Percentiles rank a stretch among this genome's conserved stretches.
Evolutionary conservation across 306 rosid species (phyloP).

Genomic region (Quercus cerris): DNA sequence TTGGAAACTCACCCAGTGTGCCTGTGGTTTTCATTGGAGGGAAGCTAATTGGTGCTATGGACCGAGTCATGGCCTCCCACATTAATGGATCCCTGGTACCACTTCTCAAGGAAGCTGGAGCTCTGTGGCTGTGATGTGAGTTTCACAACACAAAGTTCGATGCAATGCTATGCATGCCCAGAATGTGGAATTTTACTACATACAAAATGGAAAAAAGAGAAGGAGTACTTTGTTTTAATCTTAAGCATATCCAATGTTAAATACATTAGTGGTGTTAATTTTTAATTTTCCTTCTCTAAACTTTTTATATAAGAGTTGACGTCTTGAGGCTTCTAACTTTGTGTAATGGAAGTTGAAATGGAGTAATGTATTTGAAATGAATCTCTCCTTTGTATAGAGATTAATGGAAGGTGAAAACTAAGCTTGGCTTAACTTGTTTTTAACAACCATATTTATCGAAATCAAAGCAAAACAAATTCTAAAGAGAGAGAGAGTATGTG

Average conservation of each 20-base stretch:
- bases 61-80: slow-evolving; percentile 87
- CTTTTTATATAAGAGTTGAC: neutral
- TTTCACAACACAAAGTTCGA: neutral
- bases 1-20: slow-evolving; percentile 50
- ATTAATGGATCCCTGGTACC: slow-evolving; percentile 88
- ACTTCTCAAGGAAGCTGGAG: slow-evolving; percentile 96
- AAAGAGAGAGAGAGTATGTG: neutral
- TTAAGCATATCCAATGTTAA: neutral
- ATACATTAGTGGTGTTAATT: neutral
- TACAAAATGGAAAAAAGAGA: neutral
- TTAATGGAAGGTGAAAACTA: neutral
- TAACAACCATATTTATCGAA: neutral
- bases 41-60: slow-evolving; percentile 83
- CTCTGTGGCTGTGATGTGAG: slow-evolving; percentile 69
- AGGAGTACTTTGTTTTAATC: neutral
- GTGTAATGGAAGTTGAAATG: neutral
- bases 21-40: slow-evolving; percentile 95
- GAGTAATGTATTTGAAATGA: neutral
- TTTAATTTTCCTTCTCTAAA: neutral
- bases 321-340: neutral
- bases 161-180: neutral
- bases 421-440: neutral
- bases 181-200: neutral
- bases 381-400: neutral
- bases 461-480: neutral